Evolutionary conservation across 192 early-diverging fungal genomes (phyloP), one percentile per base, ranked within the genome.

Genomic region (Backusella parvicylindrica): DNA sequence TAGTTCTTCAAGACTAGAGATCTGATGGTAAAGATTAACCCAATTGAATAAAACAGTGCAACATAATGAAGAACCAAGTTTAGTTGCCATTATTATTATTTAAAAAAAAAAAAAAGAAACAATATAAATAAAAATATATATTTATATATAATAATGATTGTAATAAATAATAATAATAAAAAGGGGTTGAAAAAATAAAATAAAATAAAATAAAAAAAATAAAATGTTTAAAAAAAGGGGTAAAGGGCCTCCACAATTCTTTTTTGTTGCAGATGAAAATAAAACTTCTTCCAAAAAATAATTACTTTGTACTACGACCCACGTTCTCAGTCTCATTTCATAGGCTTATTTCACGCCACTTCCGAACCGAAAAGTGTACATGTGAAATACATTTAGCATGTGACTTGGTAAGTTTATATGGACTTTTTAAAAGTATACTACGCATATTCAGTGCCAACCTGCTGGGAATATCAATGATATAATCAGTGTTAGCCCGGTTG

Each of bases 41-140:
- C 67, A 68, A 41, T 68, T 68, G 67, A 68, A 41, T 41, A 68
- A 41, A 68, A 23, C 37, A 26, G 18, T 36, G 21, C 37, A 35
- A 31, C 37, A 23, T 68, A 68, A 68, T 68, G 11, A 37, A 38
- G 21, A 23, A 36, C 67, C n/a, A 26, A 35, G 32, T 33, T 35
- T 68, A 37, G 33, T 68, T 16, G 65, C n/a, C 33, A 33, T 21
- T 68, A 35, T 68, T 68, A 37, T 37, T 16, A 68, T 68, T 68
- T 37, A 36, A 21, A 11, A 23, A 64, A 64, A 53, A 53, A 53
- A 23, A 53, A 65, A 65, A 33, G 32, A 9, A 33, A n/a, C 32
- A 33, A 67, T 36, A 33, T 36, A 67, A 33, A 33, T 36, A 33
- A 26, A 33, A 12, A 21, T 28, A 31, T 32, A 31, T 65, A 31